phyloP scores from a whole-genome alignment of 768 basidiomycete genomes.

The Ramaria sp. region DNA sequence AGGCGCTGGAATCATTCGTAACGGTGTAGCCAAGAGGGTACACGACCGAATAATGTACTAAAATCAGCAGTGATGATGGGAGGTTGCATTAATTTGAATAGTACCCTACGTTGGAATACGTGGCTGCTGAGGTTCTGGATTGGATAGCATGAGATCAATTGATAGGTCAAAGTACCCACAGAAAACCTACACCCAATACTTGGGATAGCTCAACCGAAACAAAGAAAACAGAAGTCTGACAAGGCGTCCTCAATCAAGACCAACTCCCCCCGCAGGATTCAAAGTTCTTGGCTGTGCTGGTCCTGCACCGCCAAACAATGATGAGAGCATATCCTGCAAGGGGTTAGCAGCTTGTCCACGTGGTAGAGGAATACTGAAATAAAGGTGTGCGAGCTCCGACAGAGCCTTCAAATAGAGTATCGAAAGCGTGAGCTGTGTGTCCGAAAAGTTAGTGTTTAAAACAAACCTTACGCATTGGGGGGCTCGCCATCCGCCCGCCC shows the following conservation, averaged over 20 bases:
- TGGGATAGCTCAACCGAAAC: neutral
- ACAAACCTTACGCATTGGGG: conserved; percentile 54
- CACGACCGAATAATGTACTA: neutral
- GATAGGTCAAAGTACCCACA: neutral
- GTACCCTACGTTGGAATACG: neutral
- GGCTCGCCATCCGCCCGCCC: conserved; percentile 48
- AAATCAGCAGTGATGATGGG: neutral
- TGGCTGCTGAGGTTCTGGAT: neutral
- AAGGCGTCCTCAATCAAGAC: neutral
- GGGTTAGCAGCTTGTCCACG: conserved; percentile 64
- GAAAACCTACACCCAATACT: neutral
- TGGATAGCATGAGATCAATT: neutral
- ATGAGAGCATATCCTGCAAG: conserved; percentile 80
- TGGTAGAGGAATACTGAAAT: conserved; percentile 83
- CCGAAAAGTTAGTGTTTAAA: conserved; percentile 6
- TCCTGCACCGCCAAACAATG: conserved; percentile 63
- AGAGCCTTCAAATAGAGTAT: conserved; percentile 36
- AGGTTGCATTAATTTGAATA: neutral
- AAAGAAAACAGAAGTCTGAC: neutral
- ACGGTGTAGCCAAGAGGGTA: neutral
- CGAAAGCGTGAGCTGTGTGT: neutral
- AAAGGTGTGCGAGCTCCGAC: conserved; percentile 57
- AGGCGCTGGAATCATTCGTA: neutral
- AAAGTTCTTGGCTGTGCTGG: neutral
- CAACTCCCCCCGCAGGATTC: neutral